Base-by-base conservation (phyloP, 73 alveolate genomes). In the Blepharisma stoltei region DNA sequence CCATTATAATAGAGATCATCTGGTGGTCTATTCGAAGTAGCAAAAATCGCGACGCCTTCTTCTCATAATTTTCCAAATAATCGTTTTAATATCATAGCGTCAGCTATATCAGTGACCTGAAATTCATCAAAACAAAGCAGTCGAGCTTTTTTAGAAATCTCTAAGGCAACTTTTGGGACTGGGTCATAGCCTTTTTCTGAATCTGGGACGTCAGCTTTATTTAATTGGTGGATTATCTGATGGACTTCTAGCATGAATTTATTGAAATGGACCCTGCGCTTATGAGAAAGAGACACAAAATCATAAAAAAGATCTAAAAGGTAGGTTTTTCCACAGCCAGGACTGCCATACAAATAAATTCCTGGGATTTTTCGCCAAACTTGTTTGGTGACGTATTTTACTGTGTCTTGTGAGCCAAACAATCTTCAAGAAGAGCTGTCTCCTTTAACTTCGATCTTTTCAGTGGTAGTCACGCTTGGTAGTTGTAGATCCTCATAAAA, bases 271-370 rank as follows among this genome's bases (percentile, higher is more conserved):
- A 90, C 81, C 78, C 97, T 81, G 71, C 83, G 68, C 86, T 94
- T 94, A 45, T 55, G 54, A 7, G 71, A 49, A 11, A 92, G 77
- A 37, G 65, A 54, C 77, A 92, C 65, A 25, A 81, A 77, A 55
- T 92, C 95, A 52, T 89, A 89, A 78, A 95, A 93, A 85, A 93
- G 54, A 80, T 95, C 97, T 98, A 95, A 93, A 49, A 89, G 77
- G 80, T 86, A 95, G 14, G 99, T 91, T 81, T 95, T 95, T 60
- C 99, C 99, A 65, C 95, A 68, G 9, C 98, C 98, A 27, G 97
- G 97, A 7, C 79, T 78, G 6, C 97, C 98, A 82, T 81, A 88
- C 4, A 91, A 67, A 82, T 93, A 93, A 7, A 88, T 55, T 14
- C 97, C 88, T 55, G 80, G 79, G 23, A 60, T 60, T 18, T n/a